A percentile compares a stretch with the other conserved stretches of the same genome.
These are phyloP conservation scores for Luffa aegyptiaca DNA, from an alignment of 306 rosid genomes.

Conservation along the genomic window DNA sequence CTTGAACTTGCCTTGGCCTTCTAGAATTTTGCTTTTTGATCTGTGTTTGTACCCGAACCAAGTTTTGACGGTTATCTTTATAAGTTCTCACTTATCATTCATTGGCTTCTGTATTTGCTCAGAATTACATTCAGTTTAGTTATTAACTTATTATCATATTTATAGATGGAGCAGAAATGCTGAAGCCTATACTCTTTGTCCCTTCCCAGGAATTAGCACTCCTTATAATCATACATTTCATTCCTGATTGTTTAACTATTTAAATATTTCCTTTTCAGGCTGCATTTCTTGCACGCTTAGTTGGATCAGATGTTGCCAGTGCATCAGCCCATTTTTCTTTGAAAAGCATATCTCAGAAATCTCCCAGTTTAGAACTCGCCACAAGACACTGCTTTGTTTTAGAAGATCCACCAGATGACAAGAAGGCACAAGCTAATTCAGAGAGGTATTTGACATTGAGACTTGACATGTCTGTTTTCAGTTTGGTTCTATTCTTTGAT, in stretches of 20 bases:
- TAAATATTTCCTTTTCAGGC: conserved; percentile 41
- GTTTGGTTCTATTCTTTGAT: conserved; percentile 18
- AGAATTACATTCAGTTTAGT: background rate
- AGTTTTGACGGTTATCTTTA: background rate
- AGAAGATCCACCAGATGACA: conserved; percentile 63
- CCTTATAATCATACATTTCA: background rate
- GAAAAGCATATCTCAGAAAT: conserved; percentile 49
- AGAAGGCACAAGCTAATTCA: conserved; percentile 34
- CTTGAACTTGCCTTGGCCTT: background rate
- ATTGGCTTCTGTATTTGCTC: background rate
- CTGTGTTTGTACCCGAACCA: background rate
- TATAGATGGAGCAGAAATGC: background rate
- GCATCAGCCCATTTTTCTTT: conserved; percentile 71
- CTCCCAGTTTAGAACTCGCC: conserved; percentile 66
- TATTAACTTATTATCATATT: background rate
- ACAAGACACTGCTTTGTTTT: conserved; percentile 61
- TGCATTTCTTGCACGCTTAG: conserved; percentile 57
- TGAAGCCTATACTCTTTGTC: background rate
- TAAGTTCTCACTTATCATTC: background rate
- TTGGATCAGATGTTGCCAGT: conserved; percentile 67
- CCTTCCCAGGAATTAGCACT: background rate
- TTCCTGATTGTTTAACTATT: background rate
- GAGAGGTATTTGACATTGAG: conserved; percentile 41
- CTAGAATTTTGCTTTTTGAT: background rate
- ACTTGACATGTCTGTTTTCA: conserved; percentile 9